These are phyloP conservation scores for Aegilops umbellulata DNA, from an alignment of 176 grass and related monocot genomes.

Conservation along the genomic window DNA sequence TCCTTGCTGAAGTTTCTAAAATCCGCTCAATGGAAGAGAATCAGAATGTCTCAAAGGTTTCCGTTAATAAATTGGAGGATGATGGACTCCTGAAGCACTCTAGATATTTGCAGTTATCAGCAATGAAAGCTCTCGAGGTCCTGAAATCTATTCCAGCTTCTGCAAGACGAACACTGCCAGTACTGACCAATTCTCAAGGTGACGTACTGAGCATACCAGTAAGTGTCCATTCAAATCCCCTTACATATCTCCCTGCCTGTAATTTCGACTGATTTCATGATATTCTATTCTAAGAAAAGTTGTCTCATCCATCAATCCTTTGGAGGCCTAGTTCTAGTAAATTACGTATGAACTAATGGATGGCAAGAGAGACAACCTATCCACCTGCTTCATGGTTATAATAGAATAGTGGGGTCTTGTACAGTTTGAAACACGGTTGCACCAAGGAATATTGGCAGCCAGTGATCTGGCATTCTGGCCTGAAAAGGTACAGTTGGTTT, in stretches of 20 bases:
- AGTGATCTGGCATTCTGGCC: neutral
- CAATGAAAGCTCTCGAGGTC: conserved; percentile 49
- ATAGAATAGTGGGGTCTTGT: neutral
- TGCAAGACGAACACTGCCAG: conserved; percentile 79
- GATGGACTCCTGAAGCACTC: conserved; percentile 29
- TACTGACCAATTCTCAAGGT: conserved; percentile 59
- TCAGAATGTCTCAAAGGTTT: neutral
- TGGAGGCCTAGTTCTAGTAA: neutral
- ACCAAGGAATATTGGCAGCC: neutral
- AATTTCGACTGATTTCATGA: conserved; percentile 12
- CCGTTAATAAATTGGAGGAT: conserved; percentile 16
- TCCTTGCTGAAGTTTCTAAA: conserved; percentile 63
- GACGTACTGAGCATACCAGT: conserved; percentile 68
- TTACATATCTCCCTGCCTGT: neutral
- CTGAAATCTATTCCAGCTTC: conserved; percentile 78
- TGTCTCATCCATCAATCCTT: conserved; percentile 10
- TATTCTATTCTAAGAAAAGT: neutral
- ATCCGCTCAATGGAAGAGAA: conserved; percentile 26
- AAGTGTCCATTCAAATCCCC: conserved; percentile 30
- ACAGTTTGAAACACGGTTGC: neutral
- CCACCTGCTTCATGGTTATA: neutral
- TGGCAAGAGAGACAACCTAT: conserved; percentile 17
- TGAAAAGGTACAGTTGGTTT: conserved; percentile 7
- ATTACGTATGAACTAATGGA: neutral
- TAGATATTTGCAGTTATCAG: conserved; percentile 60